These are phyloP conservation scores for Heliosperma pusillum DNA, from an alignment of 148 eudicot genomes.

Conservation along the genomic window DNA sequence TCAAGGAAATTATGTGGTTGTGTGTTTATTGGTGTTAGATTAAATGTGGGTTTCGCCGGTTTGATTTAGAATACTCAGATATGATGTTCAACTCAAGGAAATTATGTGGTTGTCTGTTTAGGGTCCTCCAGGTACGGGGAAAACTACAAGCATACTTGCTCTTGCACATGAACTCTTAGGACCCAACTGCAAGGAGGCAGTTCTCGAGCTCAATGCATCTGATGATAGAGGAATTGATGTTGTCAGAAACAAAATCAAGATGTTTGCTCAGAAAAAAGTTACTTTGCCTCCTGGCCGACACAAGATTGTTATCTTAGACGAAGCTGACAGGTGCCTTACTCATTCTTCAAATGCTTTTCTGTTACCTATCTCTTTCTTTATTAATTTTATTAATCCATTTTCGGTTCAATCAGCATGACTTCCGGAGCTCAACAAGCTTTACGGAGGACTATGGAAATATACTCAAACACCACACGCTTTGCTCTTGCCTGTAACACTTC, in stretches of 20 bases:
- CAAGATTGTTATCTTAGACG: constrained; percentile 87
- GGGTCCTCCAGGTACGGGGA: constrained; percentile 99
- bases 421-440: constrained; percentile 98
- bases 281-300: constrained; percentile 89
- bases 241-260: constrained; percentile 96
- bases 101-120: too few relatives aligned
- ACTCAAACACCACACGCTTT: constrained; percentile 93
- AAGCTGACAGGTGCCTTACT: constrained; percentile 80
- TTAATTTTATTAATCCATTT: too few relatives aligned
- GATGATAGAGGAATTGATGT: constrained; percentile 99
- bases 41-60: too few relatives aligned
- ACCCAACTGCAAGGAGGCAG: constrained; percentile 78
- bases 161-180: constrained; percentile 95
- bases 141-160: constrained; percentile 92
- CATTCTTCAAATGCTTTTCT: background rate
- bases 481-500: constrained; percentile 97
- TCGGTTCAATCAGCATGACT: constrained; percentile 82
- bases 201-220: constrained; percentile 92
- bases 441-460: constrained; percentile 96
- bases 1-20: too few relatives aligned
- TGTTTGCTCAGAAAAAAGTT: constrained; percentile 99
- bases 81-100: too few relatives aligned
- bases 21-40: too few relatives aligned
- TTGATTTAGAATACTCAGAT: too few relatives aligned
- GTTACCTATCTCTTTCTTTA: background rate